Evolutionary conservation across 257 asterid genomes (phyloP).

Genomic region (Apocynum venetum): DNA sequence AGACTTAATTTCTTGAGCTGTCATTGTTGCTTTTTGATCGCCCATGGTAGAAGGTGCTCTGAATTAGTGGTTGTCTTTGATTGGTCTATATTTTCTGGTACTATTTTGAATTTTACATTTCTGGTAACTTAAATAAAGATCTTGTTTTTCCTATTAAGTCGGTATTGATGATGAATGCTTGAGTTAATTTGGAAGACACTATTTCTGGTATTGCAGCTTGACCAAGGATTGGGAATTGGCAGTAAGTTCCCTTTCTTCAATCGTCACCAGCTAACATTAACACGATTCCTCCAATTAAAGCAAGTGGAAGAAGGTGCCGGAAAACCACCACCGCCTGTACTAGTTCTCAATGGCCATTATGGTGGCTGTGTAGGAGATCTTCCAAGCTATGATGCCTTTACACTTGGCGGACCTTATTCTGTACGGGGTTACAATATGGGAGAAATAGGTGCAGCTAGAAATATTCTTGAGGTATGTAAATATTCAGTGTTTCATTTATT

Average conservation of each 20-base stretch:
- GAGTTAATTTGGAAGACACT: slow-evolving; percentile 1
- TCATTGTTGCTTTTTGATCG: neutral
- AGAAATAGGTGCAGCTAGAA: slow-evolving; percentile 95
- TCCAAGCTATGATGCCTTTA: slow-evolving; percentile 93
- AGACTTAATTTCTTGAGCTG: neutral
- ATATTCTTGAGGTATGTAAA: slow-evolving; percentile 66
- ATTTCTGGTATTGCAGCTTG: slow-evolving; percentile 52
- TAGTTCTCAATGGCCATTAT: slow-evolving; percentile 91
- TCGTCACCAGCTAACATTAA: slow-evolving; percentile 81
- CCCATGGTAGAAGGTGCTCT: neutral
- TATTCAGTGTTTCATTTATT: neutral
- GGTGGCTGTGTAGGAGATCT: slow-evolving; percentile 99
- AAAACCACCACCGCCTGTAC: slow-evolving; percentile 85
- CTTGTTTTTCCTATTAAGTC: neutral
- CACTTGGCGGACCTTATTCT: slow-evolving; percentile 97
- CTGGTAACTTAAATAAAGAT: neutral
- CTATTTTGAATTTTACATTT: neutral
- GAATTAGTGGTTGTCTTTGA: neutral
- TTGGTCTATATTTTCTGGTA: neutral
- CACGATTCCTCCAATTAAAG: slow-evolving; percentile 70
- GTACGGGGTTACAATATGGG: slow-evolving; percentile 98
- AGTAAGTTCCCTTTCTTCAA: slow-evolving; percentile 81
- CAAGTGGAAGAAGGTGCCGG: slow-evolving; percentile 94
- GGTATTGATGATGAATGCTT: neutral
- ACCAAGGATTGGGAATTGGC: slow-evolving; percentile 93